Evolutionary conservation across 2,329 filamentous ascomycete genomes (phyloP).

Genomic region (Pseudogymnoascus sp.): DNA sequence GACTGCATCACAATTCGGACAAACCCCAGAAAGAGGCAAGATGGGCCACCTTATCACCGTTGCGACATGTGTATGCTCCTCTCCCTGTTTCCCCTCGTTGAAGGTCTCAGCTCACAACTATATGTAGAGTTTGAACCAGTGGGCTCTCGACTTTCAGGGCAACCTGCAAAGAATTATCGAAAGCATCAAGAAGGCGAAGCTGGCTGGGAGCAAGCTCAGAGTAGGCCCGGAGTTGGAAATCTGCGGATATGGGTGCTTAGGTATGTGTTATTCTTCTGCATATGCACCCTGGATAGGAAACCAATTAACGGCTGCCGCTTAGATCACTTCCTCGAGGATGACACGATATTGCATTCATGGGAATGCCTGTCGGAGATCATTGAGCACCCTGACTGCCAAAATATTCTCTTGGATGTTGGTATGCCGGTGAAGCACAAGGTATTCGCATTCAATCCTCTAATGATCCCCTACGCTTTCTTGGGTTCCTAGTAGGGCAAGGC

Average conservation of each 20-base stretch:
- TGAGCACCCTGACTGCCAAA: conserved; percentile 50
- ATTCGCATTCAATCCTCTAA: conserved; percentile 33
- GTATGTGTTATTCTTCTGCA: not conserved
- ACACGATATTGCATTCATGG: conserved; percentile 54
- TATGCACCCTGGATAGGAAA: not conserved
- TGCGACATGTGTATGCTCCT: not conserved
- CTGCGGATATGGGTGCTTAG: conserved; percentile 17
- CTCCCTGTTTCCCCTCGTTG: not conserved
- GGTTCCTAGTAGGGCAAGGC: not conserved
- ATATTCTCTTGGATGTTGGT: conserved; percentile 60
- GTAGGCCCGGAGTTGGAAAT: conserved; percentile 43
- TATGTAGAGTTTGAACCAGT: conserved; percentile 32
- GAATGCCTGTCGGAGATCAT: conserved; percentile 59
- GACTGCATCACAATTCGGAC: not conserved
- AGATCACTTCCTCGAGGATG: conserved; percentile 29
- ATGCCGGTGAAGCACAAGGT: conserved; percentile 58
- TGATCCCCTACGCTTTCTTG: not conserved
- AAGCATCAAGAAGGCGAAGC: conserved; percentile 50
- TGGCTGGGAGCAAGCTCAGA: conserved; percentile 47
- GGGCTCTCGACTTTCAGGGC: conserved; percentile 53
- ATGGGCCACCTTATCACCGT: not conserved
- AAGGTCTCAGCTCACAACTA: not conserved
- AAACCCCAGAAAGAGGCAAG: not conserved
- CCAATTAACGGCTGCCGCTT: not conserved
- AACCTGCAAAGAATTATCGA: conserved; percentile 55